Evolutionary conservation across 192 early-diverging fungal genomes (phyloP).

Genomic region (Backusella circina): DNA sequence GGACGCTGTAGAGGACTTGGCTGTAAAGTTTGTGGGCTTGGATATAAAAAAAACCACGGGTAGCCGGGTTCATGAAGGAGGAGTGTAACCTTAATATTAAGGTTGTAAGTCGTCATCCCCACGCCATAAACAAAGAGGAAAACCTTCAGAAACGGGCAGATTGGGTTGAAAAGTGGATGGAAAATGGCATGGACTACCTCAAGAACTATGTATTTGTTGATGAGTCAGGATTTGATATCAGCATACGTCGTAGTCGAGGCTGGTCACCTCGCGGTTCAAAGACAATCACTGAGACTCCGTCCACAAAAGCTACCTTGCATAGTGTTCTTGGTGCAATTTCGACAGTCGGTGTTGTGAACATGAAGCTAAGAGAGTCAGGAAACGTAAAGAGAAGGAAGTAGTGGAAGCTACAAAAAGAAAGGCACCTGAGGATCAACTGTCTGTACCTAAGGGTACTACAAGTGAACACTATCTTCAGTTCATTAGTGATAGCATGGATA

Average conservation of each 20-base stretch:
- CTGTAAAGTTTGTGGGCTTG: background rate
- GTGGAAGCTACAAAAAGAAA: background rate
- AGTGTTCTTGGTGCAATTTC: slow-evolving; percentile 10
- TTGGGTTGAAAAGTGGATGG: slow-evolving; percentile 4
- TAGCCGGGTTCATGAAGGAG: slow-evolving; percentile 10
- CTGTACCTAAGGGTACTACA: slow-evolving; percentile 4
- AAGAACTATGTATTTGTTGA: background rate
- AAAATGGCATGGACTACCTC: slow-evolving; percentile 4
- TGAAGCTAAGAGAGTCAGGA: no score
- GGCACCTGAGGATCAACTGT: background rate
- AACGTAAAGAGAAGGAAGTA: background rate
- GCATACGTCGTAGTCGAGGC: background rate
- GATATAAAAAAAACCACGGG: slow-evolving; percentile 1
- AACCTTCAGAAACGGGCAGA: background rate
- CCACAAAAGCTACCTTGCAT: slow-evolving; percentile 3
- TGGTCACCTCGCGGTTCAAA: background rate
- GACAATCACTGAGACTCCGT: background rate
- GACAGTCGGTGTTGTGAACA: background rate
- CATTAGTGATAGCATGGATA: background rate
- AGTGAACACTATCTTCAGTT: no score
- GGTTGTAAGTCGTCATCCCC: background rate
- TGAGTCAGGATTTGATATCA: no score
- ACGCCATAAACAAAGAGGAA: background rate
- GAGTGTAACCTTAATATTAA: slow-evolving; percentile 4
- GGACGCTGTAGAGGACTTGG: slow-evolving; percentile 2